phyloP scores from a whole-genome alignment of 1,284 basidiomycete genomes.

The Peniophora sp. region DNA sequence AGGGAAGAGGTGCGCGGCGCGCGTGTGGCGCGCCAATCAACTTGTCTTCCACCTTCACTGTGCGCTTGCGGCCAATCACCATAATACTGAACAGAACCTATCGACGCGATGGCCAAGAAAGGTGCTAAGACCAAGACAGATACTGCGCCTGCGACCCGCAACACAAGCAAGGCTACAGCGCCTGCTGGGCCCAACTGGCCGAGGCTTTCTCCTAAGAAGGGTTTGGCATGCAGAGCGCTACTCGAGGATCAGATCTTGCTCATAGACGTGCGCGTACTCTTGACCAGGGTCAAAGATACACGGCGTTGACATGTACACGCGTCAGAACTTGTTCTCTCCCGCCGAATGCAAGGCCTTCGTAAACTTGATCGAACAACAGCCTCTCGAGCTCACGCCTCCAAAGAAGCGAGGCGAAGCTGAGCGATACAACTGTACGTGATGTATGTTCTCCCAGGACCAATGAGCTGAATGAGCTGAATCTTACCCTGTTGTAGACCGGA shows the following conservation, averaged over 20 bases:
- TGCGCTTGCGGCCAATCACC: too few species aligned
- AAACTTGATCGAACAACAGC: slow-evolving; percentile 56
- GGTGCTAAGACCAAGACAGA: too few species aligned
- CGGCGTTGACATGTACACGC: slow-evolving; percentile 4
- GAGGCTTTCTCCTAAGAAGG: slow-evolving; percentile 30
- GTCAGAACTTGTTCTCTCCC: slow-evolving; percentile 47
- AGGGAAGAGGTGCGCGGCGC: too few species aligned
- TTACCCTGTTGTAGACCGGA: slow-evolving; percentile 47
- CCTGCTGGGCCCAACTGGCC: too few species aligned
- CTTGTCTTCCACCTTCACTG: too few species aligned
- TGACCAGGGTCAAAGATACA: slow-evolving; percentile 4
- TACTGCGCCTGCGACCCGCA: too few species aligned
- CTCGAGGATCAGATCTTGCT: slow-evolving; percentile 62
- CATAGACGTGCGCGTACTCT: slow-evolving; percentile 40
- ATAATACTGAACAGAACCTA: too few species aligned
- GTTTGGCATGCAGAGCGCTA: slow-evolving; percentile 34
- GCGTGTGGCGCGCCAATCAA: too few species aligned
- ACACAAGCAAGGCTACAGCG: too few species aligned
- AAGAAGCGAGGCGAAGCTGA: slow-evolving; percentile 73
- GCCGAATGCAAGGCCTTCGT: slow-evolving; percentile 58
- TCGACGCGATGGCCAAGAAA: too few species aligned
- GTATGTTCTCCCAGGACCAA: neutral
- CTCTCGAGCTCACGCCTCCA: slow-evolving; percentile 62
- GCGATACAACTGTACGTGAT: slow-evolving; percentile 58
- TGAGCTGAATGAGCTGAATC: neutral